Evolutionary conservation across 257 asterid genomes (phyloP).

Genomic region (Ilex asprella): DNA sequence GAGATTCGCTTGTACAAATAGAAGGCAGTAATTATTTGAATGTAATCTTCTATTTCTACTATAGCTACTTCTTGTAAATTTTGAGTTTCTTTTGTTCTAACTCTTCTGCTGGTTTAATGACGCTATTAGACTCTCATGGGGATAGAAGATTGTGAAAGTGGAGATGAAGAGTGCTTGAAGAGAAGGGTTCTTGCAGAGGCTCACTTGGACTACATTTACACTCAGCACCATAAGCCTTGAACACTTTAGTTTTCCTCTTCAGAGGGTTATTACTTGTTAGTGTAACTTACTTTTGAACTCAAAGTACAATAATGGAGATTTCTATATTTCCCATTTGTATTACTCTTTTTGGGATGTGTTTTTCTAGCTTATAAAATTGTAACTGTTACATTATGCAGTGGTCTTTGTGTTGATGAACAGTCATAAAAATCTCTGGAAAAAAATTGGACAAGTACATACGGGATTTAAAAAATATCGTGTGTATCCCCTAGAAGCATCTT

Average conservation of each 20-base stretch:
- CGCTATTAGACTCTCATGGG: slow-evolving; percentile 25
- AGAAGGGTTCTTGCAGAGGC: slow-evolving; percentile 59
- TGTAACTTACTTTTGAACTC: no score
- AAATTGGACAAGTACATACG: no score
- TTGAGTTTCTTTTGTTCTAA: not conserved
- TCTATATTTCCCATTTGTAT: no score
- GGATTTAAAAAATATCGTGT: no score
- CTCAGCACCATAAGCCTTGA: slow-evolving; percentile 54
- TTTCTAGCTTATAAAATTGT: no score
- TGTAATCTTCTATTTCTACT: slow-evolving; percentile 7
- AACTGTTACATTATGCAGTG: no score
- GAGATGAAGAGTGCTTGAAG: slow-evolving; percentile 45
- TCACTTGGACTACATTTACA: slow-evolving; percentile 76
- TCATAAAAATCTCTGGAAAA: no score
- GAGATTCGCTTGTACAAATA: slow-evolving; percentile 2
- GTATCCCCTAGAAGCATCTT: no score
- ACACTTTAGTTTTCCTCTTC: not conserved
- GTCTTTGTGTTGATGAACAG: no score
- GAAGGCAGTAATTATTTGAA: slow-evolving; percentile 12
- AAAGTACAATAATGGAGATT: no score
- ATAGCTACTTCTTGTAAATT: not conserved
- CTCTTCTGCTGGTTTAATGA: not conserved
- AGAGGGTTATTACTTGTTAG: no score
- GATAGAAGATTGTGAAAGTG: slow-evolving; percentile 24
- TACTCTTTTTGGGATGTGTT: no score